Evolutionary conservation across 352 stramenopile species (phyloP).

Genomic region (Globisporangium radiosum): DNA sequence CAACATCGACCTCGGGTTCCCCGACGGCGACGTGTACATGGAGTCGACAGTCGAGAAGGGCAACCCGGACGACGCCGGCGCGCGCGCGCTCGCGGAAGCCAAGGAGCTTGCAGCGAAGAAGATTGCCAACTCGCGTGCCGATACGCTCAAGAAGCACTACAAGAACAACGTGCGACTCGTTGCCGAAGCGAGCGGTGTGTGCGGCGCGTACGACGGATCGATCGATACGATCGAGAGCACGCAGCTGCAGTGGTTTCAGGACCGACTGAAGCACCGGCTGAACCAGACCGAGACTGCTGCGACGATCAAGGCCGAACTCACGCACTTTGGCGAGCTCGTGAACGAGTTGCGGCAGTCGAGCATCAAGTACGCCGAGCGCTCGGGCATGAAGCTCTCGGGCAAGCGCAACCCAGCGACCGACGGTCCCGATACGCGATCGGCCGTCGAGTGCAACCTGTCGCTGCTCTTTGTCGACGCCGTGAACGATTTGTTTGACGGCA

Average conservation of each 20-base stretch:
- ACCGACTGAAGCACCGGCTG: constrained; percentile 62
- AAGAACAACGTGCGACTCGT: constrained; percentile 79
- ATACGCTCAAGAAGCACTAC: constrained; percentile 85
- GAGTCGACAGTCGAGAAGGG: constrained; percentile 64
- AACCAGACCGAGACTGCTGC: constrained; percentile 67
- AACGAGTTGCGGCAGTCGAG: constrained; percentile 75
- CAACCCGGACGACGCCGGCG: constrained; percentile 62
- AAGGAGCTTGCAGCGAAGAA: constrained; percentile 54
- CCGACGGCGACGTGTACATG: constrained; percentile 75
- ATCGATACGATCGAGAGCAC: constrained; percentile 66
- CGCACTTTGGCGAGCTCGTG: constrained; percentile 72
- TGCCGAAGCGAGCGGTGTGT: constrained; percentile 77
- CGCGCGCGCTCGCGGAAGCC: constrained; percentile 58
- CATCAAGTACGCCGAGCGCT: constrained; percentile 78
- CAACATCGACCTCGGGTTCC: constrained; percentile 71
- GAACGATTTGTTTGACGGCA: constrained; percentile 67
- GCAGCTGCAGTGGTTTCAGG: constrained; percentile 74
- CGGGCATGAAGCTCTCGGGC: constrained; percentile 81
- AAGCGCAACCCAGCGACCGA: constrained; percentile 70
- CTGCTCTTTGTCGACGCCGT: constrained; percentile 60
- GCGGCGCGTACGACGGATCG: constrained; percentile 65
- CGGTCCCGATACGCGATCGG: constrained; percentile 62
- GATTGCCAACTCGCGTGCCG: constrained; percentile 62
- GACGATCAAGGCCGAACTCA: constrained; percentile 84
- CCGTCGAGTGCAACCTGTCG: constrained; percentile 61